A percentile compares a stretch with the other conserved stretches of the same genome.
phyloP scores from a whole-genome alignment of 371 early-diverging fungal species.

The Basidiobolus meristosporus region DNA sequence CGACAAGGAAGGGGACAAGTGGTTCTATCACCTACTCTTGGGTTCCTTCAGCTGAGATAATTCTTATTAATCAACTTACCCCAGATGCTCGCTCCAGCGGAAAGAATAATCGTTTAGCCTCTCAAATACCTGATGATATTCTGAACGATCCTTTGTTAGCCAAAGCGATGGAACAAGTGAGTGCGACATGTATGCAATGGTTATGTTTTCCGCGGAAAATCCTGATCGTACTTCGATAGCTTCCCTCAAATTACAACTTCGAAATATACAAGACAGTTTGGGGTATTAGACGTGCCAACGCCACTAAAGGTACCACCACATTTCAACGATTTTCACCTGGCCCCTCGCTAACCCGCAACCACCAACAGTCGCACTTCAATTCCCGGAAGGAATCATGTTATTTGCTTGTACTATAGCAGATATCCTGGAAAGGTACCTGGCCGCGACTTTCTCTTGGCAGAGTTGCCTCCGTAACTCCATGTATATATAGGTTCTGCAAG shows the following conservation, averaged over 20 bases:
- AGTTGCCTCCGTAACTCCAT: not conserved
- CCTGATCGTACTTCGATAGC: constrained; percentile 7
- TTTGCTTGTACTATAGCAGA: constrained; percentile 88
- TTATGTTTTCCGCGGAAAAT: not conserved
- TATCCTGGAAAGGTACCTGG: constrained; percentile 57
- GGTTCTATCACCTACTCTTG: not conserved
- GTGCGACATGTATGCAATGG: not conserved
- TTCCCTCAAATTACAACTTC: constrained; percentile 98
- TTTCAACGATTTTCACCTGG: too few species aligned
- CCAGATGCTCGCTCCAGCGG: constrained; percentile 7
- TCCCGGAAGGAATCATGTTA: constrained; percentile 98
- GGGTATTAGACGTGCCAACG: constrained; percentile 61
- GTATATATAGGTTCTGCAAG: constrained; percentile 37
- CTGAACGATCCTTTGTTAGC: constrained; percentile 58
- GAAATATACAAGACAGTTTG: constrained; percentile 96
- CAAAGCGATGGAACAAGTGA: constrained; percentile 54
- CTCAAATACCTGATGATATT: constrained; percentile 75
- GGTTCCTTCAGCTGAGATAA: constrained; percentile 3
- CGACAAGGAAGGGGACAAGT: not conserved
- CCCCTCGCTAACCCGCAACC: too few species aligned
- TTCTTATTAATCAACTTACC: not conserved
- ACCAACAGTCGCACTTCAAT: constrained; percentile 86
- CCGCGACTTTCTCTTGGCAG: not conserved
- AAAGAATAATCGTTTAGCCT: constrained; percentile 23
- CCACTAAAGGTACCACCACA: constrained; percentile 42